phyloP scores from a whole-genome alignment of 2,329 filamentous ascomycete genomes.

The Phaeosphaeriaceae sp. region DNA sequence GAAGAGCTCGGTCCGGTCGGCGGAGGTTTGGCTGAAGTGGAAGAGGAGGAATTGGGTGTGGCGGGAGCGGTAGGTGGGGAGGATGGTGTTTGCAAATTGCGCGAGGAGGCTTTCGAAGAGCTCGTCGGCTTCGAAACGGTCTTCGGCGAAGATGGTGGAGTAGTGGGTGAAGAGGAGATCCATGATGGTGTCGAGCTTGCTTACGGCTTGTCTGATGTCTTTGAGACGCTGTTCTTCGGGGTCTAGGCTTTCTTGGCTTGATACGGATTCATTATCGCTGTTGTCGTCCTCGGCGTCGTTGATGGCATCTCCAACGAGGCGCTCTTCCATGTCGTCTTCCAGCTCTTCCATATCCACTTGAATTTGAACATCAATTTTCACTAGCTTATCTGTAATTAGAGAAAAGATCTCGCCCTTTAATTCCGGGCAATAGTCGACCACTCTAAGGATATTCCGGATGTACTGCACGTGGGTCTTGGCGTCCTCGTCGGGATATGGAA shows the following conservation, averaged over 20 bases:
- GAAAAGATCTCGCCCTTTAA: slow-evolving; percentile 81
- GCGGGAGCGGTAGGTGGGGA: slow-evolving; percentile 88
- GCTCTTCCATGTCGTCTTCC: slow-evolving; percentile 83
- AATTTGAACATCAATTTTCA: slow-evolving; percentile 95
- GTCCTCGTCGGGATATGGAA: slow-evolving; percentile 78
- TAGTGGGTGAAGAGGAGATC: slow-evolving; percentile 88
- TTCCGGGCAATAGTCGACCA: slow-evolving; percentile 79
- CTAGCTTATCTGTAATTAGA: slow-evolving; percentile 81
- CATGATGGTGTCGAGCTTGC: slow-evolving; percentile 89
- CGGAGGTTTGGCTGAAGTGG: slow-evolving; percentile 86
- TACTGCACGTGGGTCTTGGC: slow-evolving; percentile 85
- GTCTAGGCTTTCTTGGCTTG: slow-evolving; percentile 66
- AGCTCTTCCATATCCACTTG: slow-evolving; percentile 92
- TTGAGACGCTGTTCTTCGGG: slow-evolving; percentile 68
- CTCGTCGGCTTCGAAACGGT: slow-evolving; percentile 69
- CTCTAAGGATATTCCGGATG: slow-evolving; percentile 78
- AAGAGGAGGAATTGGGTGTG: slow-evolving; percentile 97
- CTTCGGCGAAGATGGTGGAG: slow-evolving; percentile 71
- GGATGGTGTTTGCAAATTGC: slow-evolving; percentile 85
- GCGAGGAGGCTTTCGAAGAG: slow-evolving; percentile 80
- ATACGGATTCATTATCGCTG: slow-evolving; percentile 73
- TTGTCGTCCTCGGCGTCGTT: slow-evolving; percentile 55
- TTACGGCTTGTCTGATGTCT: slow-evolving; percentile 78
- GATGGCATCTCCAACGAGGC: slow-evolving; percentile 66
- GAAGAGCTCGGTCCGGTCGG: slow-evolving; percentile 80